Conservation (phyloP, 768 basidiomycete species). For the Tulasnella sp. region DNA sequence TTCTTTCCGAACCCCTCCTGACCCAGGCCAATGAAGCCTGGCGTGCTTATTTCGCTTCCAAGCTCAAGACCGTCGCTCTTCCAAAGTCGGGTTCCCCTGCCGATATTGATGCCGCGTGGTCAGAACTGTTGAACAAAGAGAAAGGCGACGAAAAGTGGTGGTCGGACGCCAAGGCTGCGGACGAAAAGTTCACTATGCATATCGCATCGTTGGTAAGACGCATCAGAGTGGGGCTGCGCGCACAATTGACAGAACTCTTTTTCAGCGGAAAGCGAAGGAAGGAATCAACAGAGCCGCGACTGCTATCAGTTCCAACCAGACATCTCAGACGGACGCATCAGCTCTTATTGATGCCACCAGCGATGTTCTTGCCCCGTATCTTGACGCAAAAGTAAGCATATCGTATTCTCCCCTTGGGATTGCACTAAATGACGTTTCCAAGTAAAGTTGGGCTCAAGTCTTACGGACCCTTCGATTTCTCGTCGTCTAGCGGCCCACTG, state of each 20-base stretch:
- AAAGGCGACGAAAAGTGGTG: conserved; percentile 58
- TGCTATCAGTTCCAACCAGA: conserved; percentile 45
- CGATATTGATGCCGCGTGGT: conserved; percentile 54
- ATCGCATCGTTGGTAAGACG: conserved; percentile 67
- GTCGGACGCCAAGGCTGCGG: conserved; percentile 63
- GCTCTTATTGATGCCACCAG: conserved; percentile 66
- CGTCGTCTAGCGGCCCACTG: conserved; percentile 78
- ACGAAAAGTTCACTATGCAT: conserved; percentile 93
- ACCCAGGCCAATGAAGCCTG: conserved; percentile 59
- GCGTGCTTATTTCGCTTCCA: conserved; percentile 57
- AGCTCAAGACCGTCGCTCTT: conserved; percentile 62
- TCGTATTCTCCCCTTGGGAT: not conserved
- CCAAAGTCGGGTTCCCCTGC: conserved; percentile 42
- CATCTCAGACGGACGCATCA: conserved; percentile 47
- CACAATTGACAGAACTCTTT: not conserved
- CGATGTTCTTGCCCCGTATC: conserved; percentile 66
- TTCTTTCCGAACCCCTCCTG: conserved; percentile 58
- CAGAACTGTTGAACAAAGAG: conserved; percentile 48
- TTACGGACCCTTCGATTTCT: conserved; percentile 83
- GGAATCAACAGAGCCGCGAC: conserved; percentile 43
- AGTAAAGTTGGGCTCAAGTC: conserved; percentile 65
- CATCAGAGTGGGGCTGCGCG: not conserved
- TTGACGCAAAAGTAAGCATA: conserved; percentile 67
- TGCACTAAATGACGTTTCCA: not conserved
- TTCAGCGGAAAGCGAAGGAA: conserved; percentile 18